These are phyloP conservation scores for Dictyostelium brefeldianum DNA, from an alignment of 78 protist species.

Conservation along the genomic window DNA sequence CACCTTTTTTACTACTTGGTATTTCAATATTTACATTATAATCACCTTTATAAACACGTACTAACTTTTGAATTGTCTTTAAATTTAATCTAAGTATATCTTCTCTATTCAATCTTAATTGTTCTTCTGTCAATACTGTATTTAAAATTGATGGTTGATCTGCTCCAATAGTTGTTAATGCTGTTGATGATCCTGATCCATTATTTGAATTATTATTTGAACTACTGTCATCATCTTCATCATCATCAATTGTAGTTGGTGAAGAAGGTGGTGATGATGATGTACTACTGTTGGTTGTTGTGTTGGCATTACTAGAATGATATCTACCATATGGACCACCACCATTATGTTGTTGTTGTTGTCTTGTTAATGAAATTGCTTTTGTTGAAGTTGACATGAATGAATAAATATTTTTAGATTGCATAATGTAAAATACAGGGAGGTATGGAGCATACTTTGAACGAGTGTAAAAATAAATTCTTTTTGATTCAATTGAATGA, in stretches of 20 bases:
- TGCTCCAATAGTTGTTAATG: background rate
- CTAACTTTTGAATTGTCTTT: slow-evolving; percentile 28
- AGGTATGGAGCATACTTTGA: slow-evolving; percentile 41
- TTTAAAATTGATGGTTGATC: background rate
- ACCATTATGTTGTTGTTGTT: no score
- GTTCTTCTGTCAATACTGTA: background rate
- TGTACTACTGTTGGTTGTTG: background rate
- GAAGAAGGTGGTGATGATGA: background rate
- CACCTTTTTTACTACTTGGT: slow-evolving; percentile 26
- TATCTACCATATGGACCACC: background rate
- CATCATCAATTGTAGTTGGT: background rate
- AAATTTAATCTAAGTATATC: slow-evolving; percentile 19
- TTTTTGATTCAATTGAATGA: slow-evolving; percentile 32
- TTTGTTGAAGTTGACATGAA: background rate
- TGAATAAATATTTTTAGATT: background rate
- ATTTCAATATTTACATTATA: slow-evolving; percentile 35
- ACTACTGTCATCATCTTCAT: background rate
- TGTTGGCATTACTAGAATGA: background rate
- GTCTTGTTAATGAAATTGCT: no score
- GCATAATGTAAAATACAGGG: slow-evolving; percentile 28
- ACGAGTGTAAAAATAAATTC: slow-evolving; percentile 22
- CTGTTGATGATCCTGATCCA: background rate
- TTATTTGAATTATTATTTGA: no score
- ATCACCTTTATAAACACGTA: slow-evolving; percentile 36
- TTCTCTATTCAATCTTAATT: background rate